A percentile compares a stretch with the other conserved stretches of the same genome.
phyloP scores from a whole-genome alignment of 1,284 basidiomycete genomes.

The Apiotrichum akiyoshidainum region DNA sequence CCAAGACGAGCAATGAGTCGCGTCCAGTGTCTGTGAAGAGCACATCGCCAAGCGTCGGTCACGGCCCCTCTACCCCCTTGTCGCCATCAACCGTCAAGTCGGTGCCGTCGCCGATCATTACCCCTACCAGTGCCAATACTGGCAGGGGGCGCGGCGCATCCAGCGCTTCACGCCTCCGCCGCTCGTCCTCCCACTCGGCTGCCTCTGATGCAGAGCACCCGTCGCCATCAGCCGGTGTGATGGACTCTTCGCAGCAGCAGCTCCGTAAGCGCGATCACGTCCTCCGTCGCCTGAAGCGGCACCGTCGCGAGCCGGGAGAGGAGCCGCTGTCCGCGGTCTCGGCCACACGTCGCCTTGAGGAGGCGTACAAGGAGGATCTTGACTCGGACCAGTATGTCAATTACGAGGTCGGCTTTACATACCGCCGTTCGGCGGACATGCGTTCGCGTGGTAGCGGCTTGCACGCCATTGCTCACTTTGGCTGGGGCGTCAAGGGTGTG shows the following conservation, averaged over 20 bases:
- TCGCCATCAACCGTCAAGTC: neutral
- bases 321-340: neutral
- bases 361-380: slow-evolving; percentile 15
- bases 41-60: no score
- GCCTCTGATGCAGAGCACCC: neutral
- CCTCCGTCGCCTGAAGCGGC: neutral
- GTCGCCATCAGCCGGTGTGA: neutral
- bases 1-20: neutral
- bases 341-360: neutral
- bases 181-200: neutral
- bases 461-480: slow-evolving; percentile 47
- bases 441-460: slow-evolving; percentile 40
- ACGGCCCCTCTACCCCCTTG: no score
- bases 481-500: slow-evolving; percentile 46
- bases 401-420: slow-evolving; percentile 48
- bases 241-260: neutral
- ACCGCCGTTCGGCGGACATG: slow-evolving; percentile 29
- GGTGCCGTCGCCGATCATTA: neutral
- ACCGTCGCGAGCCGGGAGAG: neutral
- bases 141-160: neutral
- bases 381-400: slow-evolving; percentile 48
- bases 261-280: slow-evolving; percentile 9
- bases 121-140: neutral
- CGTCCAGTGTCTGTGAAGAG: no score
- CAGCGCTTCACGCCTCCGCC: neutral